Base-by-base conservation (phyloP, 768 basidiomycete genomes). In the Hirschioporus abietinus region DNA sequence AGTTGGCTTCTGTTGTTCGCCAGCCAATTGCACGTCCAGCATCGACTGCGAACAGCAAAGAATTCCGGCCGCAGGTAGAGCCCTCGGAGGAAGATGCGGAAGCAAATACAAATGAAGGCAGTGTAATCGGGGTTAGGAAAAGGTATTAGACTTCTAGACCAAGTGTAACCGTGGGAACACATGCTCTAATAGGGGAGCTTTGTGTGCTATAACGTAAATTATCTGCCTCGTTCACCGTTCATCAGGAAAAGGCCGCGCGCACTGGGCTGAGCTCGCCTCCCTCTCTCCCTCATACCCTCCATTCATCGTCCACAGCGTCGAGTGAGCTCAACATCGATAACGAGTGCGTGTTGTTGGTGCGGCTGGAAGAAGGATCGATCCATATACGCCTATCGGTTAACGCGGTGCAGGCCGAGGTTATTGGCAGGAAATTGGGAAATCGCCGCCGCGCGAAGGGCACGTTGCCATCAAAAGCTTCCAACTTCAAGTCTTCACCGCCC, bases 381-480 rank as follows among this genome's bases (percentile, higher is more conserved):
- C 12, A 52, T 10, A 52, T 52, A 52, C 5, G 42, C 42, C 42
- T 52, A 12, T 20, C 12, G 42, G 20, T 52, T 52, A n/a, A 15
- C 42, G 42, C 42, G 42, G 60, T 61, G 60, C 30, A 34, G 24
- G 60, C 30, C 30, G 60, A 61, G 30, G 60, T 25, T 61, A 34
- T 61, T 25, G 60, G 20, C 60, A 61, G 60, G 25, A 34, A 34
- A 78, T 80, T 80, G 78, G 77, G 24, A 78, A 82, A 80, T 80
- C 80, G 78, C 78, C 79, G 82, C 79, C 79, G 79, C 78, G 76
- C 81, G 77, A 79, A 79, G 84, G 88, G 85, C 88, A 91, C 88
- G 88, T 89, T 89, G 87, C 80, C 81, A 89, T 89, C 87, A 88
- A 87, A 89, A 87, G 78, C 79, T 74, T 73, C 71, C 75, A 71